Percentiles rank a stretch among this genome's conserved stretches.
phyloP scores from a whole-genome alignment of 805 yeast genomes.

The Candida sithepensis region DNA sequence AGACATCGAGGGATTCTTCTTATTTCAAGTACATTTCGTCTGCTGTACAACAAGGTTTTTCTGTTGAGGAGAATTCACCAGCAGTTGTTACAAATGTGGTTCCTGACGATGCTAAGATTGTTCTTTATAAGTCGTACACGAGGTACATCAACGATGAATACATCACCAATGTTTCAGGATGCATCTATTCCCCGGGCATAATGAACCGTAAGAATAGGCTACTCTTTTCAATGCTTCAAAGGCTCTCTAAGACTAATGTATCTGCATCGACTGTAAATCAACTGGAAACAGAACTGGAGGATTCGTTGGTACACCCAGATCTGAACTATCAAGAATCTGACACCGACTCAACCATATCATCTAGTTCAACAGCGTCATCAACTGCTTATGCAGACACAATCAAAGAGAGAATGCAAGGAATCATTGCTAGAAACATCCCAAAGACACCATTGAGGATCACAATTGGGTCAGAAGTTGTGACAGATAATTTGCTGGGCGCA shows the following conservation, averaged over 20 bases:
- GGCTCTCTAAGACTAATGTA: conserved; percentile 45
- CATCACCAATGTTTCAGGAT: conserved; percentile 67
- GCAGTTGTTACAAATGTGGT: conserved; percentile 18
- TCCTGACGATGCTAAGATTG: conserved; percentile 58
- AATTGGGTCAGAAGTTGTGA: conserved; percentile 47
- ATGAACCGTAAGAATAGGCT: conserved; percentile 69
- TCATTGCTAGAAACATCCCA: conserved; percentile 65
- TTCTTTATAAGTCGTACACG: conserved; percentile 57
- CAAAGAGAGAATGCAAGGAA: conserved; percentile 62
- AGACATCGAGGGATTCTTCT: conserved; percentile 44
- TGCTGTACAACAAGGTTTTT: conserved; percentile 31
- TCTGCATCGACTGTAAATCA: conserved; percentile 29
- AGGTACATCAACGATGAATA: conserved; percentile 36
- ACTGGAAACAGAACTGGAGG: conserved; percentile 36
- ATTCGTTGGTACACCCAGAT: conserved; percentile 29
- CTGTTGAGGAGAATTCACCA: conserved; percentile 14
- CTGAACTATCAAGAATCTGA: conserved; percentile 17
- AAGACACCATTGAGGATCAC: conserved; percentile 50
- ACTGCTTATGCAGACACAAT: conserved; percentile 33
- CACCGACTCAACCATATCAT: conserved; percentile 17
- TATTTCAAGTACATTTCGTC: conserved; percentile 46
- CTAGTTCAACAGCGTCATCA: conserved; percentile 11
- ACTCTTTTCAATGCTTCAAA: conserved; percentile 64
- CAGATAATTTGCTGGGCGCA: conserved; percentile 28
- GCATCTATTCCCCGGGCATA: conserved; percentile 65